These are phyloP conservation scores for Emericellopsis cladophorae DNA, from an alignment of 2,329 filamentous ascomycete species.

Conservation along the genomic window DNA sequence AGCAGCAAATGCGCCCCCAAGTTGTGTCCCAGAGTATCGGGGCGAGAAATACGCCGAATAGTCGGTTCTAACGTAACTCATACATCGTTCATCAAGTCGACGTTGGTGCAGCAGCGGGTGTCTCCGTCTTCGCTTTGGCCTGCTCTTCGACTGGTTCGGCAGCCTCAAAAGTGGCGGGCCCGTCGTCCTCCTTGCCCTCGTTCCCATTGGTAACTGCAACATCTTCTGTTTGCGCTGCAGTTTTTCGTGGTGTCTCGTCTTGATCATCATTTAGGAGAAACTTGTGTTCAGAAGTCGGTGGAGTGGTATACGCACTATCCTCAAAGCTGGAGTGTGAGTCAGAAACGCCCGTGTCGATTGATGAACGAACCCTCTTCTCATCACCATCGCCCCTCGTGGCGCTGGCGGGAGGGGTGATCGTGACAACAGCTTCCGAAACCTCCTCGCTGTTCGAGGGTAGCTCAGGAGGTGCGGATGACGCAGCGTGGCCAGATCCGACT, in stretches of 20 bases:
- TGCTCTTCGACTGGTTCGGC: background rate
- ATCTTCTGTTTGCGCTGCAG: too few species aligned
- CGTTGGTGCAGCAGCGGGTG: background rate
- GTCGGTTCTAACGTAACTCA: too few species aligned
- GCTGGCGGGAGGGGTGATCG: background rate
- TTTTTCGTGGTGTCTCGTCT: slow-evolving; percentile 11
- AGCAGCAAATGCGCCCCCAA: background rate
- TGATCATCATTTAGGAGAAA: slow-evolving; percentile 18
- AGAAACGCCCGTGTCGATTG: slow-evolving; percentile 22
- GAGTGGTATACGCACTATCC: slow-evolving; percentile 22
- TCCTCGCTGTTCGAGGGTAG: background rate
- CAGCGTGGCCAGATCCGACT: background rate
- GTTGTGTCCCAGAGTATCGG: background rate
- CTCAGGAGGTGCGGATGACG: background rate
- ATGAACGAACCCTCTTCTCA: slow-evolving; percentile 4
- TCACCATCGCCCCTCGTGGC: background rate
- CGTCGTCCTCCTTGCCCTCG: slow-evolving; percentile 11
- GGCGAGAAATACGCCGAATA: background rate
- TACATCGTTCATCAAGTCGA: too few species aligned
- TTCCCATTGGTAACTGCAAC: slow-evolving; percentile 3
- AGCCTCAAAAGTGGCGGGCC: slow-evolving; percentile 1
- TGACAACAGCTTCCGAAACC: background rate
- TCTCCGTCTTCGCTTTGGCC: background rate
- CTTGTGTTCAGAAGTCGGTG: slow-evolving; percentile 22
- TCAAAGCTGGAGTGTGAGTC: slow-evolving; percentile 24